Evolutionary conservation across 2,329 filamentous ascomycete species (phyloP), one percentile per base, ranked within the genome.

Genomic region (Lasiodiplodia theobromae): DNA sequence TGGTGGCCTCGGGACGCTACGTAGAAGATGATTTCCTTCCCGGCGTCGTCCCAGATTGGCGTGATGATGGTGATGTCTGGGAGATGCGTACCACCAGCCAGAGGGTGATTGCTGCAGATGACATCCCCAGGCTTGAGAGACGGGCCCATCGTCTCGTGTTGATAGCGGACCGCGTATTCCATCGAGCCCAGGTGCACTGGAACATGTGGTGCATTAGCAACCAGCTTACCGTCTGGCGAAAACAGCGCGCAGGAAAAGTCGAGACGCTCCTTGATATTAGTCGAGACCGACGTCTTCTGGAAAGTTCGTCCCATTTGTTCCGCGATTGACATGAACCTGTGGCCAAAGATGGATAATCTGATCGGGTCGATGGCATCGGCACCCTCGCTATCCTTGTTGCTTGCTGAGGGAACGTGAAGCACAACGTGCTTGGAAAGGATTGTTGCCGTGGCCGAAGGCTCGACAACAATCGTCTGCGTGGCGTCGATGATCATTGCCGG

Each of bases 251-350:
- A 83, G 0, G 79, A 82, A 68, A 82, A 83, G 73, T 83, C 81
- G 1, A 83, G 74, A 4, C 81, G 76, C 67, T 83, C 81, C 66
- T 80, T 82, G 70, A 83, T 82, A 57, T 81, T 83, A 11, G 83
- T 85, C 0, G 84, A 86, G 11, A 88, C 85, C 0, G 83, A 83
- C 0, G 86, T 88, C 71, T 86, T 85, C 64, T 87, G 85, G 18
- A 88, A 76, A 0, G 86, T 86, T 5, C 83, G 83, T 40, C 86
- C 86, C 86, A 87, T 88, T 70, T 88, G 86, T 69, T 88, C 86
- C 0, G 86, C 86, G 23, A 88, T 87, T 3, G 84, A 83, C 86
- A 88, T 87, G 77, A 88, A 87, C 0, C 86, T 80, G 71, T 87
- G 85, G 0, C 83, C 84, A 67, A 87, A 87, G 53, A 88, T 84